Evolutionary conservation across 768 basidiomycete genomes (phyloP).

Genomic region (Leccinum fibrillosum): DNA sequence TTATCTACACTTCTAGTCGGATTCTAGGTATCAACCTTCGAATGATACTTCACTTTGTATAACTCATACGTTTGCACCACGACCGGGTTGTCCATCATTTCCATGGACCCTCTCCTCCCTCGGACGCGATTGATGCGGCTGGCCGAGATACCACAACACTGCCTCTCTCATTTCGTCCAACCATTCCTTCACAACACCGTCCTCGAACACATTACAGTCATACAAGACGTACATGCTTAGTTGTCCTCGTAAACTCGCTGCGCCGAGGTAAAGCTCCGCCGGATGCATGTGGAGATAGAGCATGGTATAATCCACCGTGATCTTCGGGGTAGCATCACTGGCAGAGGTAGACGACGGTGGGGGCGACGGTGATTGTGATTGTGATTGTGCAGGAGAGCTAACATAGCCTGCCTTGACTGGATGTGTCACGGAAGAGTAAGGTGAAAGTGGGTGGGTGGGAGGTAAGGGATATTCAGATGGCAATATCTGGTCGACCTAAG

Average conservation of each 20-base stretch:
- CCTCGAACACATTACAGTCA: conserved; percentile 47
- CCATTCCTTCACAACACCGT: conserved; percentile 43
- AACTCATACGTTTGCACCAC: no score
- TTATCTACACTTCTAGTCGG: neutral
- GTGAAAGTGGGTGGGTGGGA: conserved; percentile 22
- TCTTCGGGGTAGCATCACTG: conserved; percentile 1
- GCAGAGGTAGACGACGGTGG: neutral
- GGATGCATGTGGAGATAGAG: conserved; percentile 41
- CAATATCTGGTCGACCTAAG: conserved; percentile 33
- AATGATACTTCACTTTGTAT: neutral
- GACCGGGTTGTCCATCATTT: no score
- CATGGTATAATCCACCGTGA: conserved; percentile 7
- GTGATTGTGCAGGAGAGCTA: neutral
- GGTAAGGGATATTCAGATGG: conserved; percentile 36
- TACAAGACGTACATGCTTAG: conserved; percentile 35
- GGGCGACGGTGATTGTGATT: neutral
- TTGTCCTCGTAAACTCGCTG: conserved; percentile 31
- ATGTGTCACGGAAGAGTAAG: conserved; percentile 16
- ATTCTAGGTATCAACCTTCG: neutral
- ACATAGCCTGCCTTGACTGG: conserved; percentile 11
- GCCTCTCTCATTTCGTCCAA: conserved; percentile 38
- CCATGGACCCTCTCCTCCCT: no score
- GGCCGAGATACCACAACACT: neutral
- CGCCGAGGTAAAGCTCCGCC: conserved; percentile 43
- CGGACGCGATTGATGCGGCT: neutral